Conservation (phyloP, 2,329 filamentous ascomycete species). For the Apiospora aurea region DNA sequence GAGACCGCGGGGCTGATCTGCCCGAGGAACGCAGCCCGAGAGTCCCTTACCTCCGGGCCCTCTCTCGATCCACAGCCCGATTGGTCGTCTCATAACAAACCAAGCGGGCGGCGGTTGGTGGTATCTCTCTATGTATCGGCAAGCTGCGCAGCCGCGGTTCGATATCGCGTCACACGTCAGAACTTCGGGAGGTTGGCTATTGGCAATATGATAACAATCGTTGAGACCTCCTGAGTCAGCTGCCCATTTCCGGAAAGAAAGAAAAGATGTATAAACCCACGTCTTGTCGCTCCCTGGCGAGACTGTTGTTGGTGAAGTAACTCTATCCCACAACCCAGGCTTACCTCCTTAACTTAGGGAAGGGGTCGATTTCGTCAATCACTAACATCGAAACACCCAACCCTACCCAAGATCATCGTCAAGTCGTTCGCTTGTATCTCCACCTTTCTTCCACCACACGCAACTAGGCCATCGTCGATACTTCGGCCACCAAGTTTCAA, state of each 20-base stretch:
- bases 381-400: background rate
- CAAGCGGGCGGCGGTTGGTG: background rate
- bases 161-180: background rate
- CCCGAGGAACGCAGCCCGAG: conserved; percentile 10
- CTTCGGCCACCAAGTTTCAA: background rate
- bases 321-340: background rate
- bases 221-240: background rate
- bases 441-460: background rate
- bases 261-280: conserved; percentile 1
- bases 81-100: background rate
- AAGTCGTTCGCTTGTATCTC: too few species aligned
- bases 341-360: background rate
- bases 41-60: background rate
- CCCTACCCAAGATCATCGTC: background rate
- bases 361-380: background rate
- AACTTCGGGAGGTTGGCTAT: background rate
- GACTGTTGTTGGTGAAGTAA: background rate
- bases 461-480: background rate
- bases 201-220: background rate
- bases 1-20: conserved; percentile 2
- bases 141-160: background rate
- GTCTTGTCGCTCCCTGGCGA: background rate
- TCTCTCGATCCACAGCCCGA: background rate
- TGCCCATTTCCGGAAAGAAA: background rate
- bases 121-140: background rate